phyloP scores from a whole-genome alignment of 202 grass and related monocot genomes.

The Tripidium arundinaceum region DNA sequence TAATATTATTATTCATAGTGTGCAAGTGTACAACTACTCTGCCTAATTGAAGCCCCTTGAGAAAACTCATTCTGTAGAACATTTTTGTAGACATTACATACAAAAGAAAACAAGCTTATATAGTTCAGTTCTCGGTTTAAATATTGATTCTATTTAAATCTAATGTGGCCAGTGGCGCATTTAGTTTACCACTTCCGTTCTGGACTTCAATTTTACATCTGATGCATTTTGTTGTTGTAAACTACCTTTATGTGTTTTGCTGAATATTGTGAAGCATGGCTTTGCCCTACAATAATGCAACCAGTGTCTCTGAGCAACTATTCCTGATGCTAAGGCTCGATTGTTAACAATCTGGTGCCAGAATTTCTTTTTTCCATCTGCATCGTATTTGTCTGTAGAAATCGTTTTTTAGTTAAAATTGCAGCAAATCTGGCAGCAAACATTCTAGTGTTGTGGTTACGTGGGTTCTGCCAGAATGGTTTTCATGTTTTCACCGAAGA shows the following conservation, averaged over 20 bases:
- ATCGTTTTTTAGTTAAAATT: too few relatives aligned
- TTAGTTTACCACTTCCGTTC: background rate
- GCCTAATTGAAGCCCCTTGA: background rate
- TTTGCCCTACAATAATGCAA: conserved; percentile 29
- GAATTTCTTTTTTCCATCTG: too few relatives aligned
- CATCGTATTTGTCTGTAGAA: too few relatives aligned
- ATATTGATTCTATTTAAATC: background rate
- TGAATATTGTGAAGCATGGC: background rate
- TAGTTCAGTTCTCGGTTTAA: background rate
- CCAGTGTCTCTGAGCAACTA: background rate
- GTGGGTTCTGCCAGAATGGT: too few relatives aligned
- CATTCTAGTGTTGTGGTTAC: too few relatives aligned
- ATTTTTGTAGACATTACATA: background rate
- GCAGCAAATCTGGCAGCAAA: too few relatives aligned
- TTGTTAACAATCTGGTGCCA: background rate
- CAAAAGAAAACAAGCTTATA: background rate
- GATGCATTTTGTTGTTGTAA: conserved; percentile 14
- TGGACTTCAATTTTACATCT: background rate
- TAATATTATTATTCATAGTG: too few relatives aligned
- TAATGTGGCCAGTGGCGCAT: background rate
- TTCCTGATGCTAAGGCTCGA: background rate
- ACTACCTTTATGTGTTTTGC: background rate
- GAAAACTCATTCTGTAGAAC: background rate
- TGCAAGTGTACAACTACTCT: too few relatives aligned
- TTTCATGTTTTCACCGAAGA: too few relatives aligned